phyloP scores from a whole-genome alignment of 768 basidiomycete species.

The Suillus tomentosus region DNA sequence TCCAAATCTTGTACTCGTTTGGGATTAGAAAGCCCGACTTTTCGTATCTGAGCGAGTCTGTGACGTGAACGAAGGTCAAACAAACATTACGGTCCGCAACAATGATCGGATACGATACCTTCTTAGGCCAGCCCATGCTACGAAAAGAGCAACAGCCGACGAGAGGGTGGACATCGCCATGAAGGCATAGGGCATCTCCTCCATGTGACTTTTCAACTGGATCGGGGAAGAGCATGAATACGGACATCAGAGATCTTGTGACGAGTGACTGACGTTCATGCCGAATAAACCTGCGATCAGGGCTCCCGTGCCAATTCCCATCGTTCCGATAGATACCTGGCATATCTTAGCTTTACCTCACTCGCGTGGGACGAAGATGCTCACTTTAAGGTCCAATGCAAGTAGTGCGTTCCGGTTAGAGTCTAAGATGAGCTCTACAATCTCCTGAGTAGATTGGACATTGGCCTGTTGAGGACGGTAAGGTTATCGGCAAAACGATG shows the following conservation, averaged over 20 bases:
- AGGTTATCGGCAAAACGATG: constrained; percentile 2
- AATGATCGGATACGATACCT: constrained; percentile 40
- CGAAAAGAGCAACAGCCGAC: constrained; percentile 55
- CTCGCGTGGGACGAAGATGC: constrained; percentile 10
- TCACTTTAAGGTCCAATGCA: constrained; percentile 86
- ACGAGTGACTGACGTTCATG: constrained; percentile 77
- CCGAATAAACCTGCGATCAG: constrained; percentile 91
- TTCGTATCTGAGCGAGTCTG: constrained; percentile 49
- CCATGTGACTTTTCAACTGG: constrained; percentile 75
- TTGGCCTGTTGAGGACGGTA: constrained; percentile 57
- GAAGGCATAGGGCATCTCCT: constrained; percentile 75
- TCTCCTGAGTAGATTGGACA: constrained; percentile 97
- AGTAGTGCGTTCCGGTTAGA: constrained; percentile 92
- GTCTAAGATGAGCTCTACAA: constrained; percentile 94
- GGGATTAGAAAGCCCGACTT: constrained; percentile 42
- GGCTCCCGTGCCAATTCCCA: constrained; percentile 90
- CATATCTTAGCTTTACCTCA: constrained; percentile 8
- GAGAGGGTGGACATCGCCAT: constrained; percentile 62
- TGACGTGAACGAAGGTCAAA: constrained; percentile 14
- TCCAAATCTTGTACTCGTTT: constrained; percentile 16
- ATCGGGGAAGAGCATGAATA: constrained; percentile 16
- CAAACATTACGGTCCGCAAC: constrained; percentile 15
- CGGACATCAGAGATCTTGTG: constrained; percentile 8
- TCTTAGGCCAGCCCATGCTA: constrained; percentile 68
- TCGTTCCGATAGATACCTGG: constrained; percentile 90